Percentiles rank a stretch among this genome's conserved stretches.
Conservation (phyloP, 2,329 filamentous ascomycete genomes). For the Davidsoniella australis region DNA sequence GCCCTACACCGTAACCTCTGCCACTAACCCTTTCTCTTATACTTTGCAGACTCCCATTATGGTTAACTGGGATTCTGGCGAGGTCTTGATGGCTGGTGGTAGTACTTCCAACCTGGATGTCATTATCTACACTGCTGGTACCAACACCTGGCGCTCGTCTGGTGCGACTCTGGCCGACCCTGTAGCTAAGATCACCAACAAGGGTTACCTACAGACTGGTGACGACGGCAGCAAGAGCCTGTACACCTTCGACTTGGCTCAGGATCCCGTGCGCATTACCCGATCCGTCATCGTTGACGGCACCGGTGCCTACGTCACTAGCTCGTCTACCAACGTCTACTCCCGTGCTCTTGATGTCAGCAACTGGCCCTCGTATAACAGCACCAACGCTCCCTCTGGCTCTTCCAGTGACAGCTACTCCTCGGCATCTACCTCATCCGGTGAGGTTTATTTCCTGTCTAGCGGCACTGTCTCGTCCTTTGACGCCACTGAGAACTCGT, state of each 20-base stretch:
- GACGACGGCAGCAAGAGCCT: constrained; percentile 64
- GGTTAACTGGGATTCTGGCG: constrained; percentile 52
- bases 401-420: constrained; percentile 50
- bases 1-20: constrained; percentile 42
- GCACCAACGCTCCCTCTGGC: constrained; percentile 45
- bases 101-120: constrained; percentile 41
- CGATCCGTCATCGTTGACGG: constrained; percentile 50
- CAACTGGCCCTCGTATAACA: constrained; percentile 67
- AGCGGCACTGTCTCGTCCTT: constrained; percentile 60
- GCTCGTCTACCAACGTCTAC: constrained; percentile 25
- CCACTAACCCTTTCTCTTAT: constrained; percentile 12
- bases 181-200: constrained; percentile 40
- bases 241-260: constrained; percentile 58
- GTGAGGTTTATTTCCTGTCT: constrained; percentile 61
- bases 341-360: constrained; percentile 34
- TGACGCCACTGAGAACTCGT: constrained; percentile 55
- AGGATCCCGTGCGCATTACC: constrained; percentile 57
- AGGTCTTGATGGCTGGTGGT: constrained; percentile 62
- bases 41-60: constrained; percentile 39
- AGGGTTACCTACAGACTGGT: constrained; percentile 49
- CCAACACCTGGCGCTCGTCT: constrained; percentile 47
- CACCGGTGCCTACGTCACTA: constrained; percentile 35
- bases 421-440: constrained; percentile 47
- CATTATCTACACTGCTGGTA: constrained; percentile 50
- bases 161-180: constrained; percentile 45